Evolutionary conservation across 1,284 basidiomycete species (phyloP), one percentile per base, ranked within the genome.

Genomic region (Tetrapyrgos nigripes): DNA sequence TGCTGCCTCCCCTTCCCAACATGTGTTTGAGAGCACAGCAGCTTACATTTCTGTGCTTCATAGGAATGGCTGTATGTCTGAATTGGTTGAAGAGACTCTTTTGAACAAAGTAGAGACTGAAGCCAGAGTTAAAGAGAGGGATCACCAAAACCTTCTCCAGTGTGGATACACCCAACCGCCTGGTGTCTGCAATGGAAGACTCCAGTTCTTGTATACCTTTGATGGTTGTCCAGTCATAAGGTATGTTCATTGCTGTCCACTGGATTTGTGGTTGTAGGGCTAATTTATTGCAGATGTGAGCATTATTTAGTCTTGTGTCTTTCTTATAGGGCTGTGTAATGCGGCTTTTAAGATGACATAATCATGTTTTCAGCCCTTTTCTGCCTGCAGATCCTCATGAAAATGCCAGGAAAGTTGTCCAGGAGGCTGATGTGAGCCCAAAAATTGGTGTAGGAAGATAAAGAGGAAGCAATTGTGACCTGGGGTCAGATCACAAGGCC

Each of bases 401-500:
- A n/a, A n/a, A n/a, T n/a, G n/a, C n/a, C n/a, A n/a, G n/a, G n/a
- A n/a, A n/a, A n/a, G n/a, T n/a, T n/a, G n/a, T n/a, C n/a, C n/a
- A n/a, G n/a, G n/a, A n/a, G n/a, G n/a, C n/a, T n/a, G n/a, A n/a
- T n/a, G n/a, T n/a, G n/a, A n/a, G n/a, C n/a, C n/a, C n/a, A n/a
- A n/a, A n/a, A n/a, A n/a, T n/a, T n/a, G n/a, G n/a, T n/a, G n/a
- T n/a, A n/a, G n/a, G n/a, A n/a, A n/a, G n/a, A n/a, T n/a, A n/a
- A n/a, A 43, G n/a, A 9, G 9, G 43, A 28, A 6, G 19, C 21
- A 27, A 17, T 35, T 21, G 4, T 3, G n/a, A n/a, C 31, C 4
- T 37, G n/a, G 67, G 68, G 21, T 69, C 63, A 19, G 59, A 69
- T 47, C 56, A 67, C 48, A 65, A 63, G 35, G 13, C 57, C n/a